phyloP scores from a whole-genome alignment of 1,139 yeast species.

The Pichia cactophila region DNA sequence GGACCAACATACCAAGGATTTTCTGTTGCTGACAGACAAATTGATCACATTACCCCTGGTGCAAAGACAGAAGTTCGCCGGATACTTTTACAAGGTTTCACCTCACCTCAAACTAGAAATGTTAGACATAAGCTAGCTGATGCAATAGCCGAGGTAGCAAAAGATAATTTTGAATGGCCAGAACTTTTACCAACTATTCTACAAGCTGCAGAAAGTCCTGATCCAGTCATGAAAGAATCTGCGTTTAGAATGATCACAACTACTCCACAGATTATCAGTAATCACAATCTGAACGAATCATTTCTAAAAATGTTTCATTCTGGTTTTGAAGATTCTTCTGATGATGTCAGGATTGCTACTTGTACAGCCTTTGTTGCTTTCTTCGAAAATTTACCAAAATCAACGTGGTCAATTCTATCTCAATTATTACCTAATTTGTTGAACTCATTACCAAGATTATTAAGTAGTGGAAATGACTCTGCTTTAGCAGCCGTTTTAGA shows the following conservation, averaged over 20 bases:
- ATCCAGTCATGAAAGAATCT: conserved; percentile 77
- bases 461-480: conserved; percentile 68
- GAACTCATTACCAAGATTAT: conserved; percentile 79
- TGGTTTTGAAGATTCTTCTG: conserved; percentile 74
- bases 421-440: conserved; percentile 76
- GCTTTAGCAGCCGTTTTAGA: conserved; percentile 86
- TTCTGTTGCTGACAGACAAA: conserved; percentile 65
- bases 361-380: conserved; percentile 89
- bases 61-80: conserved; percentile 58
- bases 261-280: conserved; percentile 66
- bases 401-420: conserved; percentile 67
- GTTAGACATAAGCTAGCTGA: conserved; percentile 91
- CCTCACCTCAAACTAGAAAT: conserved; percentile 52
- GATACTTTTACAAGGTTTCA: conserved; percentile 65
- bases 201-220: conserved; percentile 47
- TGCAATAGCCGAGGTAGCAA: conserved; percentile 88
- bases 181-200: conserved; percentile 70
- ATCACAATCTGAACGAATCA: conserved; percentile 46
- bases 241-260: conserved; percentile 84
- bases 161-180: conserved; percentile 59
- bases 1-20: conserved; percentile 52
- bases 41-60: conserved; percentile 58
- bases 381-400: conserved; percentile 73
- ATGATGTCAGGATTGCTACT: conserved; percentile 84
- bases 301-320: conserved; percentile 63